Evolutionary conservation across 768 basidiomycete species (phyloP).

Genomic region (Candolleomyces aberdarensis): DNA sequence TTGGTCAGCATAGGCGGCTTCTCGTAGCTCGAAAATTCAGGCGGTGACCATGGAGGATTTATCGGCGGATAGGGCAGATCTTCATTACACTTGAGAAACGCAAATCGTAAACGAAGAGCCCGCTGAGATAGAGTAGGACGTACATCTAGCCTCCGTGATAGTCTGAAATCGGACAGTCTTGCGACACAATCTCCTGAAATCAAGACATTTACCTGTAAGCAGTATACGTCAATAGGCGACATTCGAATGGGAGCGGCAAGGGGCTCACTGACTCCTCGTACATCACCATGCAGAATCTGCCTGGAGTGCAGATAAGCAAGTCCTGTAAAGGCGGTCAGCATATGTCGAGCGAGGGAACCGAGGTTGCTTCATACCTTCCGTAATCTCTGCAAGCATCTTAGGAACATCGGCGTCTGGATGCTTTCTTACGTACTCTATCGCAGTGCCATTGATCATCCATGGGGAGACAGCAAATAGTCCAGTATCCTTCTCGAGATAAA

Average conservation of each 20-base stretch:
- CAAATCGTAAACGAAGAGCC: not conserved
- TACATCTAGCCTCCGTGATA: conserved; percentile 38
- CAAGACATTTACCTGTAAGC: conserved; percentile 39
- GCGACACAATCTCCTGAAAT: conserved; percentile 37
- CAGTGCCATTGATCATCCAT: conserved; percentile 43
- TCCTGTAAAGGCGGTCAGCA: conserved; percentile 20
- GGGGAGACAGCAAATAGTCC: conserved; percentile 39
- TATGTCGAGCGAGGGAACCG: not conserved
- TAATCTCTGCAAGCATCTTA: conserved; percentile 34
- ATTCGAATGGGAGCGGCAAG: not conserved
- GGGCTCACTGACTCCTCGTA: conserved; percentile 31
- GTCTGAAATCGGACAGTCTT: conserved; percentile 42
- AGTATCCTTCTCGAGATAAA: conserved; percentile 26
- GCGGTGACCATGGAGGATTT: conserved; percentile 39
- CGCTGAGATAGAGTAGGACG: not conserved
- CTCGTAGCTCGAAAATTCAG: conserved; percentile 32
- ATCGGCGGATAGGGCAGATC: conserved; percentile 20
- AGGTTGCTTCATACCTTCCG: conserved; percentile 23
- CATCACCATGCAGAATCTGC: conserved; percentile 41
- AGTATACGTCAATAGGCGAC: not conserved
- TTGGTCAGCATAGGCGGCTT: conserved; percentile 20
- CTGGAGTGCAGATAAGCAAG: conserved; percentile 39
- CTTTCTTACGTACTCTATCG: conserved; percentile 29
- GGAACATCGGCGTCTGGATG: conserved; percentile 30
- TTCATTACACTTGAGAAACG: conserved; percentile 23